These are phyloP conservation scores for Nothophoma quercina DNA, from an alignment of 2,329 filamentous ascomycete genomes.

Conservation along the genomic window DNA sequence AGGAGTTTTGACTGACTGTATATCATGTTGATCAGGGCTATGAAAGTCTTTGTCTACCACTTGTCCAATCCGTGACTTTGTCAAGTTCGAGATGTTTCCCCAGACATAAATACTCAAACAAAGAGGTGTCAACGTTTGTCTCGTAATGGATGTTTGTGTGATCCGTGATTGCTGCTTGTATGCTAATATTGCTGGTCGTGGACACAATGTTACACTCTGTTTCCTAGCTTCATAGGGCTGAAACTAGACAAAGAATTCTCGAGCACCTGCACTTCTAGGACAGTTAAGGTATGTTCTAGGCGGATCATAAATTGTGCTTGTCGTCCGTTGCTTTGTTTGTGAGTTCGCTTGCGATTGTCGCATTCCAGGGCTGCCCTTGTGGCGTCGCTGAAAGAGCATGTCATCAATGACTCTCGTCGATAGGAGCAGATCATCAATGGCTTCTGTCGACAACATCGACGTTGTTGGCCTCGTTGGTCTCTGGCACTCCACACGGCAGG, in stretches of 20 bases:
- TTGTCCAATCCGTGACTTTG: too few relatives aligned
- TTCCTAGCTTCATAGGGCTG: neutral
- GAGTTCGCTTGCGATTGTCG: neutral
- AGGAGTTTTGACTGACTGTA: too few relatives aligned
- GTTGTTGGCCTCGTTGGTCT: too few relatives aligned
- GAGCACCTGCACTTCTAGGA: neutral
- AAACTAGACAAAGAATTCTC: neutral
- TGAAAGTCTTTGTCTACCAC: too few relatives aligned
- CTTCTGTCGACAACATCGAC: too few relatives aligned
- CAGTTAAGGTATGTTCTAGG: slow-evolving; percentile 3
- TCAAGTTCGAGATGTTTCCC: neutral
- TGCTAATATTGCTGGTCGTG: slow-evolving; percentile 3
- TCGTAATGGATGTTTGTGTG: neutral
- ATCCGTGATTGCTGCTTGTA: neutral
- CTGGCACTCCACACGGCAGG: too few relatives aligned
- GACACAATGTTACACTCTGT: neutral
- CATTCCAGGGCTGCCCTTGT: slow-evolving; percentile 2
- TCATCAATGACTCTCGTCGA: too few relatives aligned
- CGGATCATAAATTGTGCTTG: too few relatives aligned
- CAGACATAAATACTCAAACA: neutral
- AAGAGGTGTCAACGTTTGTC: neutral
- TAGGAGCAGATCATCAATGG: neutral
- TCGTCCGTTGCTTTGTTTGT: neutral
- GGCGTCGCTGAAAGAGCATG: neutral
- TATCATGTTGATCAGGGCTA: too few relatives aligned